Base-by-base conservation (phyloP, 805 yeast species). In the Saturnispora kantuleensis region DNA sequence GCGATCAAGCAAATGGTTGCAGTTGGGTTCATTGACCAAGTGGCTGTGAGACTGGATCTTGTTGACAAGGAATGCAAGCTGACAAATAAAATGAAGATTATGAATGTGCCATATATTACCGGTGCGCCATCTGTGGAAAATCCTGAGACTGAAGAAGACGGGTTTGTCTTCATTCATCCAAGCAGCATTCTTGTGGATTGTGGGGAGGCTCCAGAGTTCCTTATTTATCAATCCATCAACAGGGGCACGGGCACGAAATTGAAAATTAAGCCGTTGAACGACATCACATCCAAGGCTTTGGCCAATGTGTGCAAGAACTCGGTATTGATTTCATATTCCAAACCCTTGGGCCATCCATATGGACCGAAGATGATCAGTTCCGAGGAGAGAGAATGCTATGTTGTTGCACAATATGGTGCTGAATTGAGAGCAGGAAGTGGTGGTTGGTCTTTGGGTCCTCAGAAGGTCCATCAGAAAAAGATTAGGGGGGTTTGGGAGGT, bases 1-100 rank as follows among this genome's bases (percentile, higher is more conserved):
- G 83, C 93, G 0, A 63, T 93, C 50, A 89, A 87, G 56, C 99
- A 93, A 63, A 89, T 93, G 79, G 70, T 90, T 3, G 76, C 96
- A 5, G 81, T 97, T 0, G 98, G 97, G 0, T 93, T 84, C 55
- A 71, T 93, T 34, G 99, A 93, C 60, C 95, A 85, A 57, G 74
- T 90, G 17, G 95, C 95, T 1, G 74, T 86, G 12, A 71, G 97
- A 49, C 89, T 86, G 1, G 97, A 89, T 56, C 53, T 78, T 30
- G 64, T 79, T 6, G 78, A 84, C 15, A 68, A 79, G 1, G 95
- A 84, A 15, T 69, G 77, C 7, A 68, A 63, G 39, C 62, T 81
- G 3, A 67, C 81, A 2, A 82, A 81, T 49, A 79, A 73, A 42
- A 67, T 81, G 4, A 68, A 65, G 35, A 70, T 81, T 34, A 73